These are phyloP conservation scores for Vitis labrusca DNA, from an alignment of 164 flowering plant species.

Conservation along the genomic window DNA sequence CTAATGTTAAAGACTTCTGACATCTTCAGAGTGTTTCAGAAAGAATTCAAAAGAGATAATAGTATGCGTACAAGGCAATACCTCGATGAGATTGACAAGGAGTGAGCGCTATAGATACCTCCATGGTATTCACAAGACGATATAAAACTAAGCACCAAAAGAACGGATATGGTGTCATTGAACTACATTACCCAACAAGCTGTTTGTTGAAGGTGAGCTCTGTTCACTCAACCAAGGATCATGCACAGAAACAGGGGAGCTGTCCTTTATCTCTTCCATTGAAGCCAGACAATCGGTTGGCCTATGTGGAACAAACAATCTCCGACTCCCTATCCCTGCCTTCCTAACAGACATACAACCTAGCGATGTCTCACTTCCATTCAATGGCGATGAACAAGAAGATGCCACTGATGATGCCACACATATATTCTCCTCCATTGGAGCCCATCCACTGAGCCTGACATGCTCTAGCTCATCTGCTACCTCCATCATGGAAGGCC, in stretches of 20 bases:
- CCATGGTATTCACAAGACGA: neutral
- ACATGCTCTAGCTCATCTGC: slow-evolving; percentile 65
- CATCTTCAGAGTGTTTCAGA: no score
- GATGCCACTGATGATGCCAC: slow-evolving; percentile 42
- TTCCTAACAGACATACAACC: slow-evolving; percentile 15
- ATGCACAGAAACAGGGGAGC: slow-evolving; percentile 76
- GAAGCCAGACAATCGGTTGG: slow-evolving; percentile 16
- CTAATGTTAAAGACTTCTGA: no score
- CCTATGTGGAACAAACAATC: slow-evolving; percentile 36
- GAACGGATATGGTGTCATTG: slow-evolving; percentile 16
- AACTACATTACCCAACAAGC: slow-evolving; percentile 61
- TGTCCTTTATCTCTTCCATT: slow-evolving; percentile 39
- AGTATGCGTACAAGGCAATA: no score
- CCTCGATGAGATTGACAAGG: neutral
- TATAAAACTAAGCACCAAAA: neutral
- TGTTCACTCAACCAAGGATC: slow-evolving; percentile 82
- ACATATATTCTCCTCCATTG: slow-evolving; percentile 41
- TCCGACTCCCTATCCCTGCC: slow-evolving; percentile 29
- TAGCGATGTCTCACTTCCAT: slow-evolving; percentile 46
- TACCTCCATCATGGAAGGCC: slow-evolving; percentile 68
- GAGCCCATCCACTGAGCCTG: slow-evolving; percentile 55
- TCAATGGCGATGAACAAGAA: slow-evolving; percentile 42
- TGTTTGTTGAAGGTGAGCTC: slow-evolving; percentile 86
- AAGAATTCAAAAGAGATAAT: no score
- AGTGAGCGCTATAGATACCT: no score